Percentiles rank a stretch among this genome's conserved stretches.
phyloP scores from a whole-genome alignment of 495 filamentous ascomycete genomes.

The Aspergillus homomorphus region DNA sequence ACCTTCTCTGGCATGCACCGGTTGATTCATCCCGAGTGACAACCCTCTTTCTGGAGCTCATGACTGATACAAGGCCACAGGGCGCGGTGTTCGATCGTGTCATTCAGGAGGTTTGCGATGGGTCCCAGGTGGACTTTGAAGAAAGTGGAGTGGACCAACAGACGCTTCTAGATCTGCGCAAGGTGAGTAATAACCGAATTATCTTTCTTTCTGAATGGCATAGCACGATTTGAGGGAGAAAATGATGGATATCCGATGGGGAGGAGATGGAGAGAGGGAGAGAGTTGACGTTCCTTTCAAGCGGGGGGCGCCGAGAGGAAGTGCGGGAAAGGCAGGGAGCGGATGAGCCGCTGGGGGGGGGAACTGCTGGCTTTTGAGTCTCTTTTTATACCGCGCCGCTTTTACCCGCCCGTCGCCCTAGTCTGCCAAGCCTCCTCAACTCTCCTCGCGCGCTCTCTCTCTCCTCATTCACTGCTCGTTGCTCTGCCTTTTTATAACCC shows the following conservation, averaged over 20 bases:
- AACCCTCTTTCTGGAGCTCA: slow-evolving; percentile 17
- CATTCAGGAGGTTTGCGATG: slow-evolving; percentile 86
- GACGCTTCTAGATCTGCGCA: slow-evolving; percentile 77
- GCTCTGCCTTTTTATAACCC: slow-evolving; percentile 3
- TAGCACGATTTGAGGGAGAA: slow-evolving; percentile 11
- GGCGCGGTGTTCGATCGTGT: slow-evolving; percentile 83
- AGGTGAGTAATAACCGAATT: slow-evolving; percentile 54
- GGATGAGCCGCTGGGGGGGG: slow-evolving; percentile 33
- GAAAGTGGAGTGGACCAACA: slow-evolving; percentile 87
- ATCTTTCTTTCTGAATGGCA: slow-evolving; percentile 18
- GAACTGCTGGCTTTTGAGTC: slow-evolving; percentile 38
- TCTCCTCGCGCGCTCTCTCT: slow-evolving; percentile 6
- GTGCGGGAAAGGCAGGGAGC: slow-evolving; percentile 28
- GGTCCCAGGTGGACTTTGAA: slow-evolving; percentile 91
- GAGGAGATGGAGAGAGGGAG: slow-evolving; percentile 5
- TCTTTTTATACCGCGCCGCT: slow-evolving; percentile 43
- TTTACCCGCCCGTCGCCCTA: slow-evolving; percentile 32
- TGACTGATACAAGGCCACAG: slow-evolving; percentile 46
- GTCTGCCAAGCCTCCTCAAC: slow-evolving; percentile 32
- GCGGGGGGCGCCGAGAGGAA: slow-evolving; percentile 30
- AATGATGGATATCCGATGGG: neutral
- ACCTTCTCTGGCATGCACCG: slow-evolving; percentile 1
- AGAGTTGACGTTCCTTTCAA: slow-evolving; percentile 21
- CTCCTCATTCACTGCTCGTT: slow-evolving; percentile 10
- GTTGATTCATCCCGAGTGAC: slow-evolving; percentile 10